These are phyloP conservation scores for Debaryomyces tyrocola DNA, from an alignment of 805 yeast species.

Conservation along the genomic window DNA sequence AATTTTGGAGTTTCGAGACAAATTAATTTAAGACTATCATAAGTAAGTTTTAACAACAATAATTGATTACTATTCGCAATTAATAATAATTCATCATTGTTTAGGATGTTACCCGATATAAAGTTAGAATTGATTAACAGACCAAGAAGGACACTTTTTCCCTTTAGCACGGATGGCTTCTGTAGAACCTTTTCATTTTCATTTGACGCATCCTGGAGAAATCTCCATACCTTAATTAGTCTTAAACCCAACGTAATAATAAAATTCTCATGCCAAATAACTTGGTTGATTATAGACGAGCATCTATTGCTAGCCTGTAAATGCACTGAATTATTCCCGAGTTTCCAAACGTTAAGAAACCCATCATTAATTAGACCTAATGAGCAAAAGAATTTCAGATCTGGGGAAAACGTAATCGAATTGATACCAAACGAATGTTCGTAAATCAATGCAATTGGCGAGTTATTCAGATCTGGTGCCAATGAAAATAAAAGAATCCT, in stretches of 20 bases:
- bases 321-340: conserved; percentile 18
- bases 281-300: conserved; percentile 54
- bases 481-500: conserved; percentile 60
- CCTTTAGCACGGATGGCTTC: conserved; percentile 40
- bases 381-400: conserved; percentile 56
- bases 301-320: conserved; percentile 60
- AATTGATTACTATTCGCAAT: conserved; percentile 33
- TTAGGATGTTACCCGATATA: conserved; percentile 35
- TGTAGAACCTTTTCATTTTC: conserved; percentile 10
- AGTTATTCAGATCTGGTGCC: conserved; percentile 45
- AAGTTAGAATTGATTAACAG: conserved; percentile 50
- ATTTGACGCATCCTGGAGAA: conserved; percentile 19
- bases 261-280: conserved; percentile 53
- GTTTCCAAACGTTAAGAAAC: conserved; percentile 60
- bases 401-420: conserved; percentile 55
- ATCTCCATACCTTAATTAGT: conserved; percentile 61
- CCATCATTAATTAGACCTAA: conserved; percentile 73
- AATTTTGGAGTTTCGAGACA: conserved; percentile 14
- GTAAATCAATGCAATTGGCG: conserved; percentile 53
- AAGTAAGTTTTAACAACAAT: conserved; percentile 21
- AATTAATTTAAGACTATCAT: conserved; percentile 15
- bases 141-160: conserved; percentile 61
- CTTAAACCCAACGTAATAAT: conserved; percentile 62
- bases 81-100: conserved; percentile 36
- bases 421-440: conserved; percentile 71